Conservation (phyloP, 768 basidiomycete genomes). For the Termitomyces sp. region DNA sequence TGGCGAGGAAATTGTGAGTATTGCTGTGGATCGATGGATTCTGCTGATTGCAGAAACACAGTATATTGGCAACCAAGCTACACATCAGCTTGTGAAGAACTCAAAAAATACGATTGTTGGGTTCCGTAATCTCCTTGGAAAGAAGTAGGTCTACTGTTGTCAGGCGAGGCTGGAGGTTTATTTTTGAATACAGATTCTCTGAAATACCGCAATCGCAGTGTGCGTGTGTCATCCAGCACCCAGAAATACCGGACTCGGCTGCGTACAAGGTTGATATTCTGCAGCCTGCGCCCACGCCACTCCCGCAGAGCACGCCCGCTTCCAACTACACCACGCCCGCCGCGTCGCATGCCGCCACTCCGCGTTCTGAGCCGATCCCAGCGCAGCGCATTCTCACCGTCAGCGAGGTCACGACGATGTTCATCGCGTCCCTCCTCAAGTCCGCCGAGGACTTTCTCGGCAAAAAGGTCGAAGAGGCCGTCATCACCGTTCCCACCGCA, state of each 20-base stretch:
- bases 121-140: slow-evolving; percentile 90
- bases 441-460: slow-evolving; percentile 93
- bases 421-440: slow-evolving; percentile 78
- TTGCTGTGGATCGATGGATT: background rate
- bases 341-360: slow-evolving; percentile 65
- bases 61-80: slow-evolving; percentile 97
- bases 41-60: slow-evolving; percentile 27
- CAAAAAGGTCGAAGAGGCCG: slow-evolving; percentile 71
- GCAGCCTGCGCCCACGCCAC: slow-evolving; percentile 70
- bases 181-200: slow-evolving; percentile 54
- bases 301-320: slow-evolving; percentile 39
- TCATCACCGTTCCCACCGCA: slow-evolving; percentile 77
- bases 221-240: slow-evolving; percentile 76
- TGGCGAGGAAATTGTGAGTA: slow-evolving; percentile 84
- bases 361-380: slow-evolving; percentile 67
- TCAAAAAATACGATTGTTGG: slow-evolving; percentile 90
- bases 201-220: slow-evolving; percentile 60
- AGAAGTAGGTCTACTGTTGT: slow-evolving; percentile 60
- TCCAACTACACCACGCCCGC: slow-evolving; percentile 49
- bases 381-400: slow-evolving; percentile 73
- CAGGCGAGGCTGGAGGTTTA: background rate
- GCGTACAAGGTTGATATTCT: slow-evolving; percentile 85
- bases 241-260: slow-evolving; percentile 63
- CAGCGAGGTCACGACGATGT: slow-evolving; percentile 80
- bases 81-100: slow-evolving; percentile 93